Evolutionary conservation across 352 stramenopile genomes (phyloP).

Genomic region (Phytophthora constricta): DNA sequence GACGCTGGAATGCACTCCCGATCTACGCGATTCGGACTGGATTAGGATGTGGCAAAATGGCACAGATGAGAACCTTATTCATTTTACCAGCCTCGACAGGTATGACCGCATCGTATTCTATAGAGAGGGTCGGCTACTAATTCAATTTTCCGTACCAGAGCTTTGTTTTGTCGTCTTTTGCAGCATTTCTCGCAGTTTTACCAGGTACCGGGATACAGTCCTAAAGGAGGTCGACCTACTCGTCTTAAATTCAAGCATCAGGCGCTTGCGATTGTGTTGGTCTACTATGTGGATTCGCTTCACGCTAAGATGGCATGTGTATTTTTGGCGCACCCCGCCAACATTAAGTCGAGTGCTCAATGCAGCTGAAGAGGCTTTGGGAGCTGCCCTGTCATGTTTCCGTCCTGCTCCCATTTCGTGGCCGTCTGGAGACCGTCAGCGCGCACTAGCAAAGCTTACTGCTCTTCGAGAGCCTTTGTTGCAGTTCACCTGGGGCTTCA

Average conservation of each 20-base stretch:
- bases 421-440: too few relatives aligned
- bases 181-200: not conserved
- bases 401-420: too few relatives aligned
- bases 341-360: too few relatives aligned
- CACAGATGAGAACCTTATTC: not conserved
- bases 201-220: not conserved
- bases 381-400: too few relatives aligned
- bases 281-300: slow-evolving; percentile 18
- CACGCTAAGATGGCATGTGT: too few relatives aligned
- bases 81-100: not conserved
- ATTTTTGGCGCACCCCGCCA: too few relatives aligned
- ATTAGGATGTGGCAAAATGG: not conserved
- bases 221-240: slow-evolving; percentile 6
- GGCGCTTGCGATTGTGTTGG: slow-evolving; percentile 9
- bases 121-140: not conserved
- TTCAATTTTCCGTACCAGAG: too few relatives aligned
- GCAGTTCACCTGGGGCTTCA: too few relatives aligned
- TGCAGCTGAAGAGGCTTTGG: too few relatives aligned
- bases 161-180: not conserved
- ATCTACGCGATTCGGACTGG: not conserved
- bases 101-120: not conserved
- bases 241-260: slow-evolving; percentile 15
- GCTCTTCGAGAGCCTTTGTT: too few relatives aligned
- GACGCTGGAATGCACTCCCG: not conserved
- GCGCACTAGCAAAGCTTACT: too few relatives aligned